Evolutionary conservation across 108 stramenopile species (phyloP).

Genomic region (Bacterosira constricta): DNA sequence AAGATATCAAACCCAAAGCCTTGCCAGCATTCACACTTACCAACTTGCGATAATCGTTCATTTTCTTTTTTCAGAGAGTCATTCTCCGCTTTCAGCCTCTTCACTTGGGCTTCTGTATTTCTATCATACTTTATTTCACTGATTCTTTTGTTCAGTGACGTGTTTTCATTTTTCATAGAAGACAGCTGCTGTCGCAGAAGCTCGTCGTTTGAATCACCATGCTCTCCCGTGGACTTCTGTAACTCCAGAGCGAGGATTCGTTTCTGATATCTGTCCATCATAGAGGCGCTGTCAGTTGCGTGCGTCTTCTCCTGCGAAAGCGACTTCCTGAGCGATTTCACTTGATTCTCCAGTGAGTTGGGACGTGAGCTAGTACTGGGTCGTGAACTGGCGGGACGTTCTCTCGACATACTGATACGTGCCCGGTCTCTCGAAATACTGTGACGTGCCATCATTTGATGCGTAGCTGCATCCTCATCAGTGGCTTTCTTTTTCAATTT

Average conservation of each 20-base stretch:
- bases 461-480: background rate
- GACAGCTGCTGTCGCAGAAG: background rate
- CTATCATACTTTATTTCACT: background rate
- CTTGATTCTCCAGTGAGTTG: background rate
- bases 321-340: conserved; percentile 6
- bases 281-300: background rate
- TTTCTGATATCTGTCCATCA: conserved; percentile 15
- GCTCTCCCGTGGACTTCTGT: background rate
- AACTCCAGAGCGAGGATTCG: conserved; percentile 14
- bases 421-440: conserved; percentile 2
- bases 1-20: background rate
- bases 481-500: conserved; percentile 4
- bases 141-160: conserved; percentile 1
- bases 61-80: conserved; percentile 23
- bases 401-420: background rate
- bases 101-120: background rate
- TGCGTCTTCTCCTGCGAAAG: conserved; percentile 18
- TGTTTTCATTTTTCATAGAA: conserved; percentile 5
- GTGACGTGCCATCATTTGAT: background rate
- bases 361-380: no score
- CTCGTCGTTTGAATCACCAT: conserved; percentile 2
- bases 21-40: background rate
- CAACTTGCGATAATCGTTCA: conserved; percentile 14
- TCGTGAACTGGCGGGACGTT: no score
- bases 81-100: conserved; percentile 6